Evolutionary conservation across 495 filamentous ascomycete genomes (phyloP).

Genomic region (Penicillium samsonianum): DNA sequence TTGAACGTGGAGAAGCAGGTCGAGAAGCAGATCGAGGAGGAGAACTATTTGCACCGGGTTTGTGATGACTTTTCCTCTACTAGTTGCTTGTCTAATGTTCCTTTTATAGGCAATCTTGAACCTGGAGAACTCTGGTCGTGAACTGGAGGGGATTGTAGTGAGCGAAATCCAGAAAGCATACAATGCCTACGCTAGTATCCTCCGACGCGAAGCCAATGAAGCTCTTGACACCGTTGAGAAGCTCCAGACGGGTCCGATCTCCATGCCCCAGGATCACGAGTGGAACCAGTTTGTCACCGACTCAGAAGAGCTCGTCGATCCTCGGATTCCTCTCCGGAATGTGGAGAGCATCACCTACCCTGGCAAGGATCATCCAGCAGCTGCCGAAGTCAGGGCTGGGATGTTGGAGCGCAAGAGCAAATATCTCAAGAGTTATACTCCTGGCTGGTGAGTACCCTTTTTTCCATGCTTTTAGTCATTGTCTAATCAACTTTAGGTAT

Average conservation of each 20-base stretch:
- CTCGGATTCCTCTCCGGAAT: constrained; percentile 72
- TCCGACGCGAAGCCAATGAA: constrained; percentile 85
- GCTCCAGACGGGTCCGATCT: constrained; percentile 79
- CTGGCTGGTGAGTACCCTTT: constrained; percentile 74
- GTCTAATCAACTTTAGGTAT: constrained; percentile 66
- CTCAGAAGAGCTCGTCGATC: constrained; percentile 87
- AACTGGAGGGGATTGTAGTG: constrained; percentile 93
- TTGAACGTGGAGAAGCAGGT: constrained; percentile 84
- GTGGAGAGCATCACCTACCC: constrained; percentile 88
- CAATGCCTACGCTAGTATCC: constrained; percentile 83
- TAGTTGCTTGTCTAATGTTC: constrained; percentile 26
- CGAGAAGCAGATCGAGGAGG: constrained; percentile 90
- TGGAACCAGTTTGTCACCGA: constrained; percentile 82
- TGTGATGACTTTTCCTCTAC: constrained; percentile 17
- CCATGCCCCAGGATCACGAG: constrained; percentile 88
- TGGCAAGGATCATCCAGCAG: constrained; percentile 85
- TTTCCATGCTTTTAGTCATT: constrained; percentile 1
- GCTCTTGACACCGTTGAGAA: constrained; percentile 75
- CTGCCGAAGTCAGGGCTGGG: constrained; percentile 82
- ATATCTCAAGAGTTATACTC: constrained; percentile 96
- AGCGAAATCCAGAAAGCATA: constrained; percentile 97
- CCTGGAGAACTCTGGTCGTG: constrained; percentile 88
- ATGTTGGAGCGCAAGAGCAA: constrained; percentile 97
- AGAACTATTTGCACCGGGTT: constrained; percentile 95
- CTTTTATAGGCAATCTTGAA: constrained; percentile 80